Base-by-base conservation (phyloP, 495 filamentous ascomycete species). In the Penicillium robsamsonii region DNA sequence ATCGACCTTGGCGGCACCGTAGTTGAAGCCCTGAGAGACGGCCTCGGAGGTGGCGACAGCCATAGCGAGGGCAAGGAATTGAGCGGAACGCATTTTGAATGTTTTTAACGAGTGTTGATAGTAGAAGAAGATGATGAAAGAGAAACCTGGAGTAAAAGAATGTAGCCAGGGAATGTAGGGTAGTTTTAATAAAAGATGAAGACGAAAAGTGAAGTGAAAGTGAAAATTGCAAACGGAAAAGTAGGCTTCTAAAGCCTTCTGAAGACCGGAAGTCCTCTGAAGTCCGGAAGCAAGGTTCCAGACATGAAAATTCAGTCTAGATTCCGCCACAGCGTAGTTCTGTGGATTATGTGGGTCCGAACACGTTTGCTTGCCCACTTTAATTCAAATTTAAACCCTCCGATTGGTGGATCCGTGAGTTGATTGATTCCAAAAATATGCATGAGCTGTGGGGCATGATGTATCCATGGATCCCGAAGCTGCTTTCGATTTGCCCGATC, bases 11-110 rank as follows among this genome's bases (percentile, higher is more conserved):
- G 79, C 82, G 25, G 82, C 70, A 64, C 89, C 91, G 64, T 92
- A 90, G 81, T 94, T 95, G 82, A 96, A 95, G 58, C 92, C 92
- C 61, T 87, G 78, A 62, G 70, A 77, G 57, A 74, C 79, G 50
- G 81, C 79, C 55, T 77, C 66, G 29, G 77, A 59, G 48, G 73
- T 56, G n/a, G 72, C 67, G 43, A 79, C 56, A 38, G 73, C 69
- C 56, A 80, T 66, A 43, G 79, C 76, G 22, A 81, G 67, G 31
- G 72, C 73, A 51, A 79, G 61, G 47, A 77, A 59, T 42, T 70
- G 69, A 33, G 71, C 65, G 38, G 75, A 59, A 50, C 69, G 64
- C 60, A 78, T 70, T 57, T 56, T 76, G 59, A 59, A 55, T 24
- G 18, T 37, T 2, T 38, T 38, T 52, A 56, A 42, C 45, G 49